Base-by-base conservation (phyloP, 805 yeast genomes). In the Grigorovia transvaalensis region DNA sequence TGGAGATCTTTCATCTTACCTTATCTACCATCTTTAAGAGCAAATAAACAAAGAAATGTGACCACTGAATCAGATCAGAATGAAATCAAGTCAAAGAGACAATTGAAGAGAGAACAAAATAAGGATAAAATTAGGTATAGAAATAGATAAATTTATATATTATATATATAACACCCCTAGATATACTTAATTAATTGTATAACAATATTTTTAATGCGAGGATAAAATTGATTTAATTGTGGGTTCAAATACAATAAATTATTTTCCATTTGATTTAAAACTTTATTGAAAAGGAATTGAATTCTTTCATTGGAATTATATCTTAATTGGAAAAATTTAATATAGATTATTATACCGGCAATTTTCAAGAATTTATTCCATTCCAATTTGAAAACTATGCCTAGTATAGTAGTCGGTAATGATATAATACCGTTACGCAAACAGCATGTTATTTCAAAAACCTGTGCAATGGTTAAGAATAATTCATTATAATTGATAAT, bases 251-350 rank as follows among this genome's bases (percentile, higher is more conserved):
- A 18, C 2, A 8, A 6, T 33, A 45, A 18, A 9, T 17, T 1
- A n/a, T 33, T 33, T 19, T 45, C 47, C 6, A 30, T 33, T 33
- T 23, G 30, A 18, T 17, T 45, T n/a, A 45, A 27, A 27, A 45
- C 33, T 18, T 45, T 38, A 18, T 45, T 67, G 46, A 81, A 65
- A 9, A 82, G 65, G 9, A 68, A 58, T 60, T 82, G 75, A 50
- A 84, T 80, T 54, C 76, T 74, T 49, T 74, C 73, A 46, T 79
- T 79, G 59, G 79, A 80, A 59, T 75, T 75, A 59, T 68, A 84
- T 64, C 89, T 75, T 52, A 81, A 62, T 66, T 81, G 82, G 66
- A 81, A 70, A 66, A 84, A 84, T 19, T 74, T 63, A 18, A 76
- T 59, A 59, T 80, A 81, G 19, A 74, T 66, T 1, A 73, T 42